A percentile compares a stretch with the other conserved stretches of the same genome.
Evolutionary conservation across 257 asterid species (phyloP).

Genomic region (Galeopsis tetrahit): DNA sequence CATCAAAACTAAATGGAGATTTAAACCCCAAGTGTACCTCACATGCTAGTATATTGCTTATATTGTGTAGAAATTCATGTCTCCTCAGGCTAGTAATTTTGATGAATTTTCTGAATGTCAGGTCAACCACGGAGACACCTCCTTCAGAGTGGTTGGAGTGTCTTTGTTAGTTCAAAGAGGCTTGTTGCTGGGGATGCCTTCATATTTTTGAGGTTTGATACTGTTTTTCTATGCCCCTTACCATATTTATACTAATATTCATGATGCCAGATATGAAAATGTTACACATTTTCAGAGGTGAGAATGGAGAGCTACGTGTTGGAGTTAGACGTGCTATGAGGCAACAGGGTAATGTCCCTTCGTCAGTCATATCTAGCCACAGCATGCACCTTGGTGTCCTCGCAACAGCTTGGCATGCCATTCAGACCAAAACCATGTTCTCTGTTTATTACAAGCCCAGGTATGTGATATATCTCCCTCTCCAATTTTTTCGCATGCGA

Average conservation of each 20-base stretch:
- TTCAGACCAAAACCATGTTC: slow-evolving; percentile 86
- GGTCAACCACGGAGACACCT: slow-evolving; percentile 99
- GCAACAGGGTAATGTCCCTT: slow-evolving; percentile 86
- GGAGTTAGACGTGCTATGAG: slow-evolving; percentile 99
- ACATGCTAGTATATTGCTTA: background rate
- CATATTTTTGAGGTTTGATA: slow-evolving; percentile 79
- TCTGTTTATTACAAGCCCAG: slow-evolving; percentile 96
- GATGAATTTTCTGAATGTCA: slow-evolving; percentile 38
- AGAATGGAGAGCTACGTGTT: slow-evolving; percentile 94
- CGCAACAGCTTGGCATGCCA: slow-evolving; percentile 99
- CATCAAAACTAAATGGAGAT: slow-evolving; percentile 7
- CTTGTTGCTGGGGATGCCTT: slow-evolving; percentile 99
- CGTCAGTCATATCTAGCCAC: slow-evolving; percentile 98
- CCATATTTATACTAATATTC: slow-evolving; percentile 13
- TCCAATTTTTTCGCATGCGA: background rate
- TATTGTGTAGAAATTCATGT: slow-evolving; percentile 1
- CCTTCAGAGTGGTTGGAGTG: slow-evolving; percentile 99
- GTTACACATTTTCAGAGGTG: slow-evolving; percentile 64
- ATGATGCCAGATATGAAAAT: slow-evolving; percentile 6
- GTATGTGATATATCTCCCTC: slow-evolving; percentile 42
- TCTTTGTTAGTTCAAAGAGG: slow-evolving; percentile 94
- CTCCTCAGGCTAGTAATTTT: slow-evolving; percentile 20
- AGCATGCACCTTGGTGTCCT: slow-evolving; percentile 99
- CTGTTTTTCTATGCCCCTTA: slow-evolving; percentile 11
- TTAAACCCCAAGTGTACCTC: background rate